These are phyloP conservation scores for Microcyclospora tardicrescens DNA, from an alignment of 2,329 filamentous ascomycete genomes.

Conservation along the genomic window DNA sequence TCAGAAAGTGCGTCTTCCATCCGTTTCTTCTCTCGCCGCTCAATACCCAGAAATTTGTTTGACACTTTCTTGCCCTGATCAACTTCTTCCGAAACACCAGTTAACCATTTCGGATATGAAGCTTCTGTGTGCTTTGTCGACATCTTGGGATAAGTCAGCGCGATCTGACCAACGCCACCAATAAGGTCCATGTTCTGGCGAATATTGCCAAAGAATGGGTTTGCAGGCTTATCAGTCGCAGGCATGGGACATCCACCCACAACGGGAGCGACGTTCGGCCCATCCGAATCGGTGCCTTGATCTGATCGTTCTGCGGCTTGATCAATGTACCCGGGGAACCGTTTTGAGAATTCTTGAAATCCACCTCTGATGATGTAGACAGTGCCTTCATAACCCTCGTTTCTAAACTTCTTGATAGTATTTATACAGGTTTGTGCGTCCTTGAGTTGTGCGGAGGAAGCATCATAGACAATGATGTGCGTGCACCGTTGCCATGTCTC, in stretches of 20 bases:
- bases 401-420: conserved; percentile 84
- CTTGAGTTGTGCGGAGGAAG: conserved; percentile 59
- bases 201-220: conserved; percentile 93
- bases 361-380: conserved; percentile 70
- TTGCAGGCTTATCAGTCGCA: conserved; percentile 50
- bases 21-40: conserved; percentile 74
- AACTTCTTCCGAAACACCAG: conserved; percentile 48
- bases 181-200: conserved; percentile 92
- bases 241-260: conserved; percentile 82
- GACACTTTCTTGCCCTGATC: conserved; percentile 72
- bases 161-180: conserved; percentile 75
- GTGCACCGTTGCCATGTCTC: conserved; percentile 60
- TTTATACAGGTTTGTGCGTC: conserved; percentile 72
- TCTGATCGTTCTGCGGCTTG: conserved; percentile 5
- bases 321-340: conserved; percentile 54
- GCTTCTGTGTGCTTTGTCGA: conserved; percentile 36
- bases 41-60: conserved; percentile 70
- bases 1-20: conserved; percentile 71
- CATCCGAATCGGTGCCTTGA: conserved; percentile 32
- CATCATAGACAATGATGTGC: conserved; percentile 79
- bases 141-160: conserved; percentile 44
- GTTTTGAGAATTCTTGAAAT: conserved; percentile 58
- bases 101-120: conserved; percentile 64
- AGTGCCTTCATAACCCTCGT: conserved; percentile 65
- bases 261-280: conserved; percentile 56